Evolutionary conservation across 192 early-diverging fungal genomes (phyloP), one percentile per base, ranked within the genome.

Genomic region (Geranomyces michiganensis): DNA sequence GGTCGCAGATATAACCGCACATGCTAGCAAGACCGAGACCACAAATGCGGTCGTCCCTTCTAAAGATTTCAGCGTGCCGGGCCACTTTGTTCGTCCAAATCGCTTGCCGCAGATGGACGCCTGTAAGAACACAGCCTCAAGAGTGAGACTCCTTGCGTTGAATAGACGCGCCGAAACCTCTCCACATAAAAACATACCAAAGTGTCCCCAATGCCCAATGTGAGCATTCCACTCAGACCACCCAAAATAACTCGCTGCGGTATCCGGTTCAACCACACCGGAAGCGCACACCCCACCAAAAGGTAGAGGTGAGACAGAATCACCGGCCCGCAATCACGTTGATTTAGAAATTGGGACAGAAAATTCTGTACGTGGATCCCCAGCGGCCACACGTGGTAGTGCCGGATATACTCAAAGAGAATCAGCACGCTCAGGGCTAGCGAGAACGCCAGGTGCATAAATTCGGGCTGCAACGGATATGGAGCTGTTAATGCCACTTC

Each of bases 291-390:
- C 7, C 96, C 96, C 24, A 93, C 33, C 10, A 99, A 74, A 21
- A 99, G 79, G 62, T 96, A 96, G 45, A 97, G 77, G 68, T 99
- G 96, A 31, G 92, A 90, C 3, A 96, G 76, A 8, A 99, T 91
- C 30, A 91, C 84, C 0, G 87, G 85, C 22, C 95, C 96, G 1
- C 85, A 75, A 66, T 99, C 96, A 13, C 92, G 87, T 44, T 82
- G 76, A 65, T 96, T 94, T n/a, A 93, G 81, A 76, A 99, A 99
- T 36, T 84, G 81, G 21, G 79, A 74, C 73, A 97, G 59, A 69
- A 96, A 97, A 14, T 76, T 60, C 36, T 91, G 81, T 3, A 99
- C 81, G 44, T 74, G 70, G 10, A 79, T 78, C 6, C 88, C 90
- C 24, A 85, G 73, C 0, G 91, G 92, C 64, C 82, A 87, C 1